A percentile compares a stretch with the other conserved stretches of the same genome.
phyloP scores from a whole-genome alignment of 2,329 filamentous ascomycete genomes.

The Diaporthe ilicicola region DNA sequence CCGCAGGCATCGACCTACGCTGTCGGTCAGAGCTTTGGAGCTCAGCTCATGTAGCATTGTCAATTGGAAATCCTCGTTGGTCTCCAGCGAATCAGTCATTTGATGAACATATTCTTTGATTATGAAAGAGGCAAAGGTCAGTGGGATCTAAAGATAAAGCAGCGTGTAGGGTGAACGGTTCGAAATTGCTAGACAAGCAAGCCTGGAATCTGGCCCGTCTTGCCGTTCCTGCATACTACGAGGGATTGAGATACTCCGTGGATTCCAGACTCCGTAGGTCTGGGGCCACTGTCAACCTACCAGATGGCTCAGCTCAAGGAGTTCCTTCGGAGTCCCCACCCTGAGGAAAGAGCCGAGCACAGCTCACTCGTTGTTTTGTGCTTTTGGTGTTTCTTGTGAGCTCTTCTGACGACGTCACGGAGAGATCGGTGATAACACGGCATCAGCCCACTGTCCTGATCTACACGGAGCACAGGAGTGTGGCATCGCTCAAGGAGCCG shows the following conservation, averaged over 20 bases:
- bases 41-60: too few species aligned
- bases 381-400: neutral
- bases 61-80: neutral
- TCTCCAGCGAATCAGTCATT: neutral
- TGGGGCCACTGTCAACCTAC: neutral
- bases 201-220: too few species aligned
- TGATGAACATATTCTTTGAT: neutral
- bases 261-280: neutral
- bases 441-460: neutral
- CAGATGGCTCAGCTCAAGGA: neutral
- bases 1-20: too few species aligned
- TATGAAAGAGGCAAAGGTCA: neutral
- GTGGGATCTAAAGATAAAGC: neutral
- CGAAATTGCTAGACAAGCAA: too few species aligned
- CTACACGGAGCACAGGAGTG: neutral
- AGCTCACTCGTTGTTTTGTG: neutral
- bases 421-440: constrained; percentile 13
- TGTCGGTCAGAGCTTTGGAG: too few species aligned
- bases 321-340: constrained; percentile 7
- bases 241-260: too few species aligned
- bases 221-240: too few species aligned
- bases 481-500: neutral
- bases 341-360: too few species aligned
- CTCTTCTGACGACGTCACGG: neutral
- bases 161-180: neutral